Percentiles rank a stretch among this genome's conserved stretches.
phyloP scores from a whole-genome alignment of 495 filamentous ascomycete genomes.

The Penicillium pancosmium region DNA sequence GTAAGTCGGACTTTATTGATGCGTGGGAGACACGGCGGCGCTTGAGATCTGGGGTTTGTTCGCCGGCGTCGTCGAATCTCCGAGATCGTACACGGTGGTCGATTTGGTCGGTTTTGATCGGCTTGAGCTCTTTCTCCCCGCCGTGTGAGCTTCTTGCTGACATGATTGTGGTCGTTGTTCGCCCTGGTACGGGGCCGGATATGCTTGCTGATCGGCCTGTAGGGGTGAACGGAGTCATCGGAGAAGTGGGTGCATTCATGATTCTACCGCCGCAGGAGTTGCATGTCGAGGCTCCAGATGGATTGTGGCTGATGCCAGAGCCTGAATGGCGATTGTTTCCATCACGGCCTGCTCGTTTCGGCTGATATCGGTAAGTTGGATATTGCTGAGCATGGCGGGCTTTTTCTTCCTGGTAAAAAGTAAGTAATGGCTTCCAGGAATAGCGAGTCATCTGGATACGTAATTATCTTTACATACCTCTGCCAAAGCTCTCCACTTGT shows the following conservation, averaged over 20 bases:
- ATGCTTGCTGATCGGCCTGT: slow-evolving; percentile 23
- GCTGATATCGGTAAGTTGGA: slow-evolving; percentile 93
- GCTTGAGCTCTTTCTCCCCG: slow-evolving; percentile 28
- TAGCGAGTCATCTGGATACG: not conserved
- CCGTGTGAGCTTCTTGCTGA: slow-evolving; percentile 27
- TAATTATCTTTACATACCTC: slow-evolving; percentile 56
- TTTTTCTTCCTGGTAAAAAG: slow-evolving; percentile 74
- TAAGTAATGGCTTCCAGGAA: not conserved
- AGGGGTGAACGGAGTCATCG: slow-evolving; percentile 42
- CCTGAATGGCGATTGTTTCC: slow-evolving; percentile 31
- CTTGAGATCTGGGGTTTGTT: slow-evolving; percentile 54
- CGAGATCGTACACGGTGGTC: slow-evolving; percentile 30
- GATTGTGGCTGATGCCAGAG: slow-evolving; percentile 44
- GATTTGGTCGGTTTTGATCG: slow-evolving; percentile 27
- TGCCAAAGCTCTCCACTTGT: slow-evolving; percentile 85
- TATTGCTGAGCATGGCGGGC: slow-evolving; percentile 86
- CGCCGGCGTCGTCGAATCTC: slow-evolving; percentile 31
- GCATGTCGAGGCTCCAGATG: slow-evolving; percentile 43
- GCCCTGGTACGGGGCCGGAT: slow-evolving; percentile 18
- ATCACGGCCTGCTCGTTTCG: slow-evolving; percentile 71
- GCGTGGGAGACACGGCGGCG: slow-evolving; percentile 52
- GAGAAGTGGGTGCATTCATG: slow-evolving; percentile 50
- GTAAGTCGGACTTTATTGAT: slow-evolving; percentile 27
- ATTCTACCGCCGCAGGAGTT: slow-evolving; percentile 47
- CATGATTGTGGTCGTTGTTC: slow-evolving; percentile 11